Evolutionary conservation across 2,329 filamentous ascomycete genomes (phyloP).

Genomic region (Aspergillus quadrilineatus): DNA sequence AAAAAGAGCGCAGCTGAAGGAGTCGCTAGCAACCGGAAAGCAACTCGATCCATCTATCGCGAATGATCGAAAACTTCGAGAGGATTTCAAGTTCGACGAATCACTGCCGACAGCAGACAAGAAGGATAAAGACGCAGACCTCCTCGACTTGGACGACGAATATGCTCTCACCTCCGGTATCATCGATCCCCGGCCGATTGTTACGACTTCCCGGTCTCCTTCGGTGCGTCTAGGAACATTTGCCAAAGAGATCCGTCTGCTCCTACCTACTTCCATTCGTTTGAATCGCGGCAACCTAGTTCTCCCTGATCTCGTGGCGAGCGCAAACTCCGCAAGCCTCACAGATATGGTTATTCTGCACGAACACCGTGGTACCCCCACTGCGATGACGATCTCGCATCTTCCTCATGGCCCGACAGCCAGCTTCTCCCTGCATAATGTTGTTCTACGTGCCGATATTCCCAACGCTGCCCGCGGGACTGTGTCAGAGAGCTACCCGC

Average conservation of each 20-base stretch:
- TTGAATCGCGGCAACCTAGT: constrained; percentile 90
- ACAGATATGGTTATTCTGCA: constrained; percentile 85
- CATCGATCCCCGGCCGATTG: constrained; percentile 81
- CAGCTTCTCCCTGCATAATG: constrained; percentile 87
- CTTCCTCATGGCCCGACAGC: constrained; percentile 85
- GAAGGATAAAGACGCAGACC: constrained; percentile 75
- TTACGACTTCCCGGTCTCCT: constrained; percentile 87
- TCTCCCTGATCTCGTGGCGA: constrained; percentile 78
- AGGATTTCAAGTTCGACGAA: constrained; percentile 94
- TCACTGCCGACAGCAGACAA: constrained; percentile 60
- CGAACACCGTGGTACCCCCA: constrained; percentile 89
- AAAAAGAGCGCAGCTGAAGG: constrained; percentile 82
- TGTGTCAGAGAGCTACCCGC: constrained; percentile 88
- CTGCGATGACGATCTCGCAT: constrained; percentile 81
- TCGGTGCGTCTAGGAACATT: constrained; percentile 83
- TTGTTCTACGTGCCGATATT: constrained; percentile 88
- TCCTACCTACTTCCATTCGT: constrained; percentile 81
- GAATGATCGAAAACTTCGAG: constrained; percentile 77
- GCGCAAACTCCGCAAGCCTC: constrained; percentile 75
- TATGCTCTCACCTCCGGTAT: constrained; percentile 89
- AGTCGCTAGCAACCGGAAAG: constrained; percentile 84
- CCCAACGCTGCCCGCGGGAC: constrained; percentile 83
- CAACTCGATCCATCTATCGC: constrained; percentile 78
- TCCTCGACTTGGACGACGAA: constrained; percentile 85
- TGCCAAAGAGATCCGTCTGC: constrained; percentile 82